Conservation (phyloP, 345 rosid genomes). For the Corchorus capsularis region DNA sequence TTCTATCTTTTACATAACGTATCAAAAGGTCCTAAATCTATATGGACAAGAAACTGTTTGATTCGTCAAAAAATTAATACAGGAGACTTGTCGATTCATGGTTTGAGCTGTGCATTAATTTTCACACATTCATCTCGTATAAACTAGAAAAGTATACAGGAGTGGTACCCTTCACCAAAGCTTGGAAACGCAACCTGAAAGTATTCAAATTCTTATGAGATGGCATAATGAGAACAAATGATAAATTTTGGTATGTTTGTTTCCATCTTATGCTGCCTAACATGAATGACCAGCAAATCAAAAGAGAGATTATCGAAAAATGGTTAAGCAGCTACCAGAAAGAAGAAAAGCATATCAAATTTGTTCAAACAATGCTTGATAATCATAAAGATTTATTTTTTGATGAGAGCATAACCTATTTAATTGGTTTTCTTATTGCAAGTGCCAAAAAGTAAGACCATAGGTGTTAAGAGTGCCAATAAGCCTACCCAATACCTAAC, state of each 20-base stretch:
- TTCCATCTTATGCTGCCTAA: not conserved
- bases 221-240: too few species aligned
- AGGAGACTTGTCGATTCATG: constrained; percentile 35
- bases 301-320: not conserved
- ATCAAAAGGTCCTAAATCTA: constrained; percentile 9
- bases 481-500: not conserved
- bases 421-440: not conserved
- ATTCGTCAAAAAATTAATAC: not conserved
- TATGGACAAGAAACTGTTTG: not conserved
- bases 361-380: not conserved
- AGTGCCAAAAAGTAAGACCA: not conserved
- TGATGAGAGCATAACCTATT: not conserved
- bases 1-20: not conserved
- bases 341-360: not conserved
- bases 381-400: not conserved
- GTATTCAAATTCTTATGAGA: not conserved
- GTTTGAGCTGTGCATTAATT: constrained; percentile 85
- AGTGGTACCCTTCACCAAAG: constrained; percentile 89
- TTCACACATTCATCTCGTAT: constrained; percentile 89
- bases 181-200: constrained; percentile 92
- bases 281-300: not conserved
- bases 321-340: not conserved
- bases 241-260: not conserved
- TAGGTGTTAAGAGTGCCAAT: not conserved
- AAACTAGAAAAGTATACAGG: constrained; percentile 84